These are phyloP conservation scores for Sindora glabra DNA, from an alignment of 306 rosid species.

Conservation along the genomic window DNA sequence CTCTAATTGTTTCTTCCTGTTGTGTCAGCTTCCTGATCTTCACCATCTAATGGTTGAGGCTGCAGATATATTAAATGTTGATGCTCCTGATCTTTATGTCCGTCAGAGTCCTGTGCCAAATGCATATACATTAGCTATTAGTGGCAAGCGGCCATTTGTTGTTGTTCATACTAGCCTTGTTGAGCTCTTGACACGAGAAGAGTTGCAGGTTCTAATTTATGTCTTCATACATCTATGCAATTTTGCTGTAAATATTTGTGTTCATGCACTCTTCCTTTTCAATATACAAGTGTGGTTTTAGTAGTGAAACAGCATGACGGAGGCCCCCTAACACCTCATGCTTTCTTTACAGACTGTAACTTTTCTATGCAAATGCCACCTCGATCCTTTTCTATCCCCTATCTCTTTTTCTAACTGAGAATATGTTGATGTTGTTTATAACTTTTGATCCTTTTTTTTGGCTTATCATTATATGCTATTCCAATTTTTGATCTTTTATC, in stretches of 20 bases:
- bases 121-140: slow-evolving; percentile 92
- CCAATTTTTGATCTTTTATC: no score
- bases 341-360: no score
- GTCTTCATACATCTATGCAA: no score
- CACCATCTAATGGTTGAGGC: slow-evolving; percentile 77
- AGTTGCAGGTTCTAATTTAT: slow-evolving; percentile 65
- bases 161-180: slow-evolving; percentile 93
- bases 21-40: slow-evolving; percentile 73
- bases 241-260: no score
- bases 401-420: no score
- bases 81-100: slow-evolving; percentile 81
- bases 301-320: neutral
- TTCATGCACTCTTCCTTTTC: slow-evolving; percentile 1
- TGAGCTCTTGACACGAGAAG: slow-evolving; percentile 81
- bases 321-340: no score
- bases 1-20: neutral
- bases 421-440: no score
- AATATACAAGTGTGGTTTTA: neutral
- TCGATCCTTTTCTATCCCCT: no score
- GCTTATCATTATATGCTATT: no score
- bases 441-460: no score
- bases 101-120: slow-evolving; percentile 97
- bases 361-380: no score
- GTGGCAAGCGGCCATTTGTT: slow-evolving; percentile 87
- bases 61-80: slow-evolving; percentile 66